These are phyloP conservation scores for Zymoseptoria ardabiliae DNA, from an alignment of 2,329 filamentous ascomycete genomes.

Conservation along the genomic window DNA sequence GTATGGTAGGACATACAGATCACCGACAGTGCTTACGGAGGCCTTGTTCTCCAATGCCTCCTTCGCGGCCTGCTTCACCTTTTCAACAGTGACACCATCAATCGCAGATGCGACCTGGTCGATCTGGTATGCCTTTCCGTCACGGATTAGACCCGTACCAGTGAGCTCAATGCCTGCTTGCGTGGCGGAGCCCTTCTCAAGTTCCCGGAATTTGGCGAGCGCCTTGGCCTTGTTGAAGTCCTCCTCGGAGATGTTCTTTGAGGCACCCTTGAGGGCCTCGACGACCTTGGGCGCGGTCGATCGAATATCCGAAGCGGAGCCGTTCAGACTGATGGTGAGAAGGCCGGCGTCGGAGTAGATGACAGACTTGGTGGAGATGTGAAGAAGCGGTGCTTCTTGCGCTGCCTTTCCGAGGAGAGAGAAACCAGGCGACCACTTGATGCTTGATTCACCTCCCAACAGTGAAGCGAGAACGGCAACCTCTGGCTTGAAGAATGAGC, in stretches of 20 bases:
- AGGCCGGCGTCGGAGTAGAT: conserved; percentile 94
- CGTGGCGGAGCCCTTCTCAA: conserved; percentile 73
- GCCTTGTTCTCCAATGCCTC: conserved; percentile 81
- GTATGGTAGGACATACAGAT: conserved; percentile 83
- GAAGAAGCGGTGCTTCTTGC: conserved; percentile 57
- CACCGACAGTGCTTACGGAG: conserved; percentile 80
- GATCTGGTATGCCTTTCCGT: conserved; percentile 76
- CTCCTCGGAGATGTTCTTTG: conserved; percentile 65
- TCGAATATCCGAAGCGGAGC: conserved; percentile 64
- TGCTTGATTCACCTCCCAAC: conserved; percentile 79
- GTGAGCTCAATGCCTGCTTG: conserved; percentile 73
- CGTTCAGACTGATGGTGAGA: conserved; percentile 72
- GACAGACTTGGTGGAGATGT: conserved; percentile 66
- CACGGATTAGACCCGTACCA: conserved; percentile 74
- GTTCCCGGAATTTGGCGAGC: conserved; percentile 83
- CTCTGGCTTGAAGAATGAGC: conserved; percentile 77
- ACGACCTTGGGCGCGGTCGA: conserved; percentile 69
- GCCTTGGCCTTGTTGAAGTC: conserved; percentile 87
- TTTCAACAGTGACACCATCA: conserved; percentile 72
- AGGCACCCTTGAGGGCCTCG: conserved; percentile 73
- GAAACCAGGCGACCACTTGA: conserved; percentile 96
- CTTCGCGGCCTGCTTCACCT: conserved; percentile 88
- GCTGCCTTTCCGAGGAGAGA: conserved; percentile 78
- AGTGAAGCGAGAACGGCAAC: conserved; percentile 79
- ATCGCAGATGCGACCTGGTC: conserved; percentile 71